Conservation (phyloP, 306 rosid species). For the Amphicarpaea edgeworthii region DNA sequence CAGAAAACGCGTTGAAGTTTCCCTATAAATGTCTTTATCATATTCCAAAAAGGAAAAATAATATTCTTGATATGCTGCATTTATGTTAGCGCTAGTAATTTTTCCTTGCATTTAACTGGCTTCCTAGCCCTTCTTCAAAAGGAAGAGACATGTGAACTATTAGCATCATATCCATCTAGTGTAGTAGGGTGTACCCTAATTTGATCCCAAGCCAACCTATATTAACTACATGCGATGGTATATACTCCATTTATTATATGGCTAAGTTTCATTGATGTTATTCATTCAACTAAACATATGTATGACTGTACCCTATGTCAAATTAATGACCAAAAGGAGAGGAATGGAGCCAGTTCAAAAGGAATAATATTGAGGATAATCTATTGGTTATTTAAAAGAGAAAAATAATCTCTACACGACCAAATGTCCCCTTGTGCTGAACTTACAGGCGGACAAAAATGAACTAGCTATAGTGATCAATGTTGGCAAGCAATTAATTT, state of each 20-base stretch:
- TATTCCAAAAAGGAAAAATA: slow-evolving; percentile 15
- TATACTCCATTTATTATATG: slow-evolving; percentile 18
- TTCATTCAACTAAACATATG: slow-evolving; percentile 44
- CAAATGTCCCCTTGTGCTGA: slow-evolving; percentile 61
- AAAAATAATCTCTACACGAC: slow-evolving; percentile 55
- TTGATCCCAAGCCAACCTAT: slow-evolving; percentile 36
- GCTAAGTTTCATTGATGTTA: slow-evolving; percentile 19
- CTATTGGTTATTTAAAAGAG: slow-evolving; percentile 43
- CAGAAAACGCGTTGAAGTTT: slow-evolving; percentile 49
- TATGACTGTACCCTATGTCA: slow-evolving; percentile 36
- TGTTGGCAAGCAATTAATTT: slow-evolving; percentile 7
- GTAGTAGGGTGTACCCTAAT: slow-evolving; percentile 34
- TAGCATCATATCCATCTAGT: slow-evolving; percentile 37
- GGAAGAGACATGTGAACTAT: slow-evolving; percentile 55
- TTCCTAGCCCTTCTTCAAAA: slow-evolving; percentile 52
- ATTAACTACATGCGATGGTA: background rate
- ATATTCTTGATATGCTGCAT: slow-evolving; percentile 23
- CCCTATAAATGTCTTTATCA: slow-evolving; percentile 30
- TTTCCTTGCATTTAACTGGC: slow-evolving; percentile 36
- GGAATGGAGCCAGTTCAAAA: slow-evolving; percentile 61
- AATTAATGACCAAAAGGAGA: slow-evolving; percentile 34
- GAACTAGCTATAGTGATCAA: background rate
- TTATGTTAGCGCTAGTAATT: slow-evolving; percentile 36
- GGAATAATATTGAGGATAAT: slow-evolving; percentile 61
- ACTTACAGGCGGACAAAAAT: slow-evolving; percentile 48